Base-by-base conservation (phyloP, 192 early-diverging fungal genomes). In the Backusella sp. region DNA sequence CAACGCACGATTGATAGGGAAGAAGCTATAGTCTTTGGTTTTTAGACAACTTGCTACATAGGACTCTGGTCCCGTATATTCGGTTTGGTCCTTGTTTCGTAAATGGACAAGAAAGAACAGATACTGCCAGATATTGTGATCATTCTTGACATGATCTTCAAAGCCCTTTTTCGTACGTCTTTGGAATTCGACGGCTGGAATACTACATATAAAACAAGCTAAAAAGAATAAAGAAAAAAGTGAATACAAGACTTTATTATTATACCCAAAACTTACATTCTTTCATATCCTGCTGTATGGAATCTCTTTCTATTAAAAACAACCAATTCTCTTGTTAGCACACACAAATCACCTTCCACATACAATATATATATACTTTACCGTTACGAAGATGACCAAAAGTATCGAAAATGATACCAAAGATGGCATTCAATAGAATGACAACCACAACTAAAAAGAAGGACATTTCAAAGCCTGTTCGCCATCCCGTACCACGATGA, bases 351-450 rank as follows among this genome's bases (percentile, higher is more conserved):
- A 32, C 32, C 32, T 32, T 32, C 32, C 32, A 4, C 52, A 15
- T 11, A 42, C 19, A 49, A 6, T 49, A 32, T 32, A 32, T 28
- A 28, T 32, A 32, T 3, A 70, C n/a, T 52, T 73, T 73, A 73
- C 72, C 76, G 66, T 77, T 70, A 77, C 76, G 76, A 62, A 77
- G 70, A 65, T 77, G 76, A n/a, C 76, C 76, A 71, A 77, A 77
- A 19, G 76, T 77, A 62, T 77, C 76, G 44, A 77, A 77, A 30
- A 77, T 77, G 28, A 77, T 77, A 77, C 76, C 76, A 65, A 77
- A 77, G 12, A 77, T 77, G 4, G 76, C 76, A 72, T 77, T 77
- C 14, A 77, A 37, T 17, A 77, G 32, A 28, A 77, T 72, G 4
- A 77, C 76, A 53, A 77, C 39, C 1, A 77, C 76, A 21, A 77